Conservation (phyloP, 2,329 filamentous ascomycete genomes). For the Aspergillus ibericus region DNA sequence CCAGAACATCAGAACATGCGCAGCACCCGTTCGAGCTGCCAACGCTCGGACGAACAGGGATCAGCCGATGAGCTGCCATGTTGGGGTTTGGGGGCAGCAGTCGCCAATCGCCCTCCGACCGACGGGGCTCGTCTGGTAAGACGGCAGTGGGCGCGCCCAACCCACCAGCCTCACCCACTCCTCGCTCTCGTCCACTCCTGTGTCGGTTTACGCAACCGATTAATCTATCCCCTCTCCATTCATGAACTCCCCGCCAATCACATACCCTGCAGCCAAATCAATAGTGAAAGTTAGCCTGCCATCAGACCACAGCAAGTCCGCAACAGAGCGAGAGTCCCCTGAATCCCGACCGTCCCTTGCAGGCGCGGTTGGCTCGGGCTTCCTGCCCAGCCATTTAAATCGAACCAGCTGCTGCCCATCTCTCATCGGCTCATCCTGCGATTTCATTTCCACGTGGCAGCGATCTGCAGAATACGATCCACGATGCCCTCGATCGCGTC, state of each 20-base stretch:
- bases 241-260: no score
- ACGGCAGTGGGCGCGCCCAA: no score
- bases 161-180: not conserved
- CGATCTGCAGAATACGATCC: not conserved
- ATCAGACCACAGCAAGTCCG: not conserved
- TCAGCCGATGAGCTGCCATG: not conserved
- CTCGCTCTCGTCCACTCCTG: not conserved
- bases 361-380: not conserved
- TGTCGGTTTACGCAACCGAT: not conserved
- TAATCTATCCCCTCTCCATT: not conserved
- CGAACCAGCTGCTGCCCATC: not conserved
- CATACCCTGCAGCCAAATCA: no score
- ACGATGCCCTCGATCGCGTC: constrained; percentile 6
- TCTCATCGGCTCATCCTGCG: not conserved
- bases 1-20: no score
- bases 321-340: no score
- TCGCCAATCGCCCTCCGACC: no score
- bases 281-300: not conserved
- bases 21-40: no score
- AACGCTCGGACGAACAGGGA: not conserved
- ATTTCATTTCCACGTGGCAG: not conserved
- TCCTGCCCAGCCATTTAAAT: not conserved
- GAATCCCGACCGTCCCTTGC: not conserved
- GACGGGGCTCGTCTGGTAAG: no score
- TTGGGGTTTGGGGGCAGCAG: no score